Base-by-base conservation (phyloP, 768 basidiomycete species). In the Tremella fuciformis region DNA sequence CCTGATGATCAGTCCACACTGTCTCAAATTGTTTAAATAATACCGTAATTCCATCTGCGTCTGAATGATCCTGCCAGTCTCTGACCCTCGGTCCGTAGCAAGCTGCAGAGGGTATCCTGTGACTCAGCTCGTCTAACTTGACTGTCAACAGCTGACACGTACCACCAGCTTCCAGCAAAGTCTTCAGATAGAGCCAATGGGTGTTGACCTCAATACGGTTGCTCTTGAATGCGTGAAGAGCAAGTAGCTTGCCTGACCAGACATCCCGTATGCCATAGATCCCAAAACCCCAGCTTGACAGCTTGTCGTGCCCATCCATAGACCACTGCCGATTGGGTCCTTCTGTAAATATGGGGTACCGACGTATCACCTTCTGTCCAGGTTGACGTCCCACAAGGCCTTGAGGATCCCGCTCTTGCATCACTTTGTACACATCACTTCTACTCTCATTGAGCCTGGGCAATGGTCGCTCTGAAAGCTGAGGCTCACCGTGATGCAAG, bases 321-420 rank as follows among this genome's bases (percentile, higher is more conserved):
- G 57, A 58, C 51, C 50, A 52, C 50, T 57, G 56, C 55, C 49
- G 48, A 29, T 56, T 56, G 11, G 55, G 46, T 7, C 55, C 55
- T 26, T 22, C 46, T 26, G 19, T 50, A 25, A 49, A 11, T 18
- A 56, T 56, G 9, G 55, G 55, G 29, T 19, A 47, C 7, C 55
- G 55, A 8, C 48, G 21, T 16, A 22, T 48, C 9, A 18, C 9
- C n/a, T 49, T 48, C 8, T 13, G 6, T 11, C 47, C 47, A 13
- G 13, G 47, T 13, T 13, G 21, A 13, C 47, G 13, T 13, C 21
- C 21, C 21, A 11, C 13, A 13, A 49, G 13, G 21, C 47, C 47
- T 22, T 13, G 47, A 13, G 47, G 47, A 49, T 49, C 47, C 13
- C 11, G 11, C 47, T 13, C 21, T 11, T 49, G 47, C 13, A 41